phyloP scores from a whole-genome alignment of 2,329 filamentous ascomycete species.

The Cercospora sp. region DNA sequence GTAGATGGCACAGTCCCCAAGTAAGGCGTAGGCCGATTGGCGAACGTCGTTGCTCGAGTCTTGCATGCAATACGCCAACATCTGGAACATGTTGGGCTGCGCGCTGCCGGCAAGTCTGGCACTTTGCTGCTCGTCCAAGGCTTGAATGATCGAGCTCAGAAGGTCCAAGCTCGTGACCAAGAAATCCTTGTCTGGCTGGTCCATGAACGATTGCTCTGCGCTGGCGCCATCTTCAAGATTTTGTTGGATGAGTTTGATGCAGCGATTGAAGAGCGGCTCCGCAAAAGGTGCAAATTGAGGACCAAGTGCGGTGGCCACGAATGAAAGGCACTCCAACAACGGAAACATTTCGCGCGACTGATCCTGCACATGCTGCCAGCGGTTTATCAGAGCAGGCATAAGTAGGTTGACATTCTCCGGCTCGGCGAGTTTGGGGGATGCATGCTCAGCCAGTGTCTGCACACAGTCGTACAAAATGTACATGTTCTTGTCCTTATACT shows the following conservation, averaged over 20 bases:
- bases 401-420: constrained; percentile 78
- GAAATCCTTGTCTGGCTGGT: constrained; percentile 93
- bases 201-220: constrained; percentile 67
- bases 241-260: constrained; percentile 85
- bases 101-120: constrained; percentile 73
- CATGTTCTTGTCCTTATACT: constrained; percentile 99
- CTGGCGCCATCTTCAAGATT: constrained; percentile 81
- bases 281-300: constrained; percentile 82
- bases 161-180: constrained; percentile 92
- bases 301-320: constrained; percentile 83
- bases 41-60: constrained; percentile 88
- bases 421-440: constrained; percentile 77
- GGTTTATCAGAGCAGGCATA: constrained; percentile 87
- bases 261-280: constrained; percentile 79
- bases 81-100: constrained; percentile 83
- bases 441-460: constrained; percentile 90
- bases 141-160: constrained; percentile 89
- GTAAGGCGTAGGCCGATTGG: constrained; percentile 90
- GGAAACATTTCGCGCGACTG: constrained; percentile 93
- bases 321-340: constrained; percentile 92
- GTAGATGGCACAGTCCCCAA: constrained; percentile 93
- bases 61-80: constrained; percentile 88
- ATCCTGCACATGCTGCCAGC: constrained; percentile 84
- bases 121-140: constrained; percentile 71
- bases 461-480: constrained; percentile 98